Evolutionary conservation across 441 rosid species (phyloP).

Genomic region (Syzygium syzygioides): DNA sequence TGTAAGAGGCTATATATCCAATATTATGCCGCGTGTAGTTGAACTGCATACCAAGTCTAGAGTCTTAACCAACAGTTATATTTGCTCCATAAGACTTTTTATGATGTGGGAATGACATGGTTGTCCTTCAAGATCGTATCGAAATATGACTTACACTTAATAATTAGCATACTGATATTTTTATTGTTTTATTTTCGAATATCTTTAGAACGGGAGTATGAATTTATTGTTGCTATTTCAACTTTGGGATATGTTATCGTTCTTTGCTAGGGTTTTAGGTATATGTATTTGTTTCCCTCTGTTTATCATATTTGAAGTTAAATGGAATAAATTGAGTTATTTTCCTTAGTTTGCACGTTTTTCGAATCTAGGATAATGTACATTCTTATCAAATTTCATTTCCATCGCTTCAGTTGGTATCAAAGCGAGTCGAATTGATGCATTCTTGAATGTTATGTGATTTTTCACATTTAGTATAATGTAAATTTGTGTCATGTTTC

Average conservation of each 20-base stretch:
- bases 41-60: neutral
- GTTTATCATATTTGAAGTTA: neutral
- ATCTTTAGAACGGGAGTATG: neutral
- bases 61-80: neutral
- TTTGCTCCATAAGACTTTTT: neutral
- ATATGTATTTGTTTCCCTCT: neutral
- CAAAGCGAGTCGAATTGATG: neutral
- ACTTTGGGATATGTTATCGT: neutral
- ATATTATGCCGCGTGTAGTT: neutral
- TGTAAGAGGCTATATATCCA: neutral
- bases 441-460: neutral
- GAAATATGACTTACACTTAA: neutral
- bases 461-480: neutral
- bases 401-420: neutral
- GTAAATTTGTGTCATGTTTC: neutral
- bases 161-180: neutral
- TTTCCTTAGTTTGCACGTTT: neutral
- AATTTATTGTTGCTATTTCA: neutral
- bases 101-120: neutral
- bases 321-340: neutral
- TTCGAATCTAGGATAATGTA: neutral
- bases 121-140: neutral
- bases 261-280: too few relatives aligned
- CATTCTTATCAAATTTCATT: neutral
- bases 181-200: fast-evolving